A percentile compares a stretch with the other conserved stretches of the same genome.
phyloP scores from a whole-genome alignment of 495 filamentous ascomycete genomes.

The Podospora australis region DNA sequence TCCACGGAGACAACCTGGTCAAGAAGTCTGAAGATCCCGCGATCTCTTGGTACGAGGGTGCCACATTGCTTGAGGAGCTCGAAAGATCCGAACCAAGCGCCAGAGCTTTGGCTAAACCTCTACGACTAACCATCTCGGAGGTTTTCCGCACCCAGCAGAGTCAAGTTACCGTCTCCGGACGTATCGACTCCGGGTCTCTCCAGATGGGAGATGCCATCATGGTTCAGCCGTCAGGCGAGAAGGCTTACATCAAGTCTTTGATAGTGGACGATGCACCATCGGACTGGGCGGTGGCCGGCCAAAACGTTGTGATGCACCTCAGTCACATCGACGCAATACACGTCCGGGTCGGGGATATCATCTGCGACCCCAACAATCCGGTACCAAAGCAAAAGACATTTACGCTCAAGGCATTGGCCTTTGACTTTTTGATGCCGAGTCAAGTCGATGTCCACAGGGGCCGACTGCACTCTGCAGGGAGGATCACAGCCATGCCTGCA shows the following conservation, averaged over 20 bases:
- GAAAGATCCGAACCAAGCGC: constrained; percentile 69
- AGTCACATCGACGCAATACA: constrained; percentile 79
- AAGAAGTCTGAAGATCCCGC: constrained; percentile 49
- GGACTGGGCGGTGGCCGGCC: constrained; percentile 95
- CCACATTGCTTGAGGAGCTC: constrained; percentile 73
- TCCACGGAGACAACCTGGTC: constrained; percentile 80
- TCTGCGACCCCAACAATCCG: constrained; percentile 63
- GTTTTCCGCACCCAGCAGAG: constrained; percentile 61
- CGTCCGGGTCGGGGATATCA: constrained; percentile 73
- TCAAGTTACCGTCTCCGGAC: constrained; percentile 75
- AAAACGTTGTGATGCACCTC: constrained; percentile 78
- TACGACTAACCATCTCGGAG: constrained; percentile 79
- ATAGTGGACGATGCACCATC: constrained; percentile 62
- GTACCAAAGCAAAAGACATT: constrained; percentile 65
- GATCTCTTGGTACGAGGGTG: constrained; percentile 70
- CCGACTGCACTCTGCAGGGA: constrained; percentile 69
- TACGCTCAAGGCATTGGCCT: constrained; percentile 75
- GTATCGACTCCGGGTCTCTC: constrained; percentile 75
- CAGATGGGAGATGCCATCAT: constrained; percentile 78
- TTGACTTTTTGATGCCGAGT: constrained; percentile 84
- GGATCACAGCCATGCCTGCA: constrained; percentile 61
- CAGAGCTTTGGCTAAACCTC: constrained; percentile 66
- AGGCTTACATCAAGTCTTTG: constrained; percentile 67
- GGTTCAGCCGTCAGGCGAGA: constrained; percentile 73
- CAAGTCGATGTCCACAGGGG: constrained; percentile 83